Evolutionary conservation across 2,329 filamentous ascomycete genomes (phyloP).

Genomic region (Biscogniauxia marginata): DNA sequence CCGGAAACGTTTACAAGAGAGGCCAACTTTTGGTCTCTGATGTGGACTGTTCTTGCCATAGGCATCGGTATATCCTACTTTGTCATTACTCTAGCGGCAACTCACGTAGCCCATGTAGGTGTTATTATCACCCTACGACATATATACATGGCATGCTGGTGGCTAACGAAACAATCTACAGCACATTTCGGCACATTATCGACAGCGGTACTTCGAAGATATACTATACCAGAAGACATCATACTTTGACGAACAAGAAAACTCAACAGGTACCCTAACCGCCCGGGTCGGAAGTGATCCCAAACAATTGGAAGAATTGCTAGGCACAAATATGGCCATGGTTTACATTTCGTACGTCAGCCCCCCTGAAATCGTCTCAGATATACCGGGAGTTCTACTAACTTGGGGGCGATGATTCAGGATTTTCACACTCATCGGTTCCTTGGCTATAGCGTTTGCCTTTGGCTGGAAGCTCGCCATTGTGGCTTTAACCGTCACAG

Average conservation of each 20-base stretch:
- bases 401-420: too few relatives aligned
- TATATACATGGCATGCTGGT: not conserved
- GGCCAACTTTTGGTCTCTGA: constrained; percentile 62
- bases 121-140: not conserved
- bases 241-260: constrained; percentile 60
- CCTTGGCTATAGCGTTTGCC: constrained; percentile 64
- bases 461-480: constrained; percentile 77
- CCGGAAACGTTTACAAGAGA: constrained; percentile 36
- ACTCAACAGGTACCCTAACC: constrained; percentile 60
- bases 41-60: constrained; percentile 61
- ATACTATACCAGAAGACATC: constrained; percentile 58
- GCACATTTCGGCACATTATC: constrained; percentile 52
- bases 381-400: too few relatives aligned
- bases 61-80: constrained; percentile 54
- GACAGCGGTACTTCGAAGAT: constrained; percentile 59
- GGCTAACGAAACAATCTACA: constrained; percentile 11
- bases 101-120: constrained; percentile 42
- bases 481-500: constrained; percentile 61
- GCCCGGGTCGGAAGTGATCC: constrained; percentile 56
- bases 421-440: constrained; percentile 64
- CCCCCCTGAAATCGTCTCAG: not conserved
- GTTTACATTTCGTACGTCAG: constrained; percentile 49
- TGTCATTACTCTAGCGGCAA: constrained; percentile 43
- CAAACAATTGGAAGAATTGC: constrained; percentile 59
- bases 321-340: constrained; percentile 63